Percentiles rank a stretch among this genome's conserved stretches.
These are phyloP conservation scores for Nakaseomyces delphensis DNA, from an alignment of 1,139 yeast species.

Conservation along the genomic window DNA sequence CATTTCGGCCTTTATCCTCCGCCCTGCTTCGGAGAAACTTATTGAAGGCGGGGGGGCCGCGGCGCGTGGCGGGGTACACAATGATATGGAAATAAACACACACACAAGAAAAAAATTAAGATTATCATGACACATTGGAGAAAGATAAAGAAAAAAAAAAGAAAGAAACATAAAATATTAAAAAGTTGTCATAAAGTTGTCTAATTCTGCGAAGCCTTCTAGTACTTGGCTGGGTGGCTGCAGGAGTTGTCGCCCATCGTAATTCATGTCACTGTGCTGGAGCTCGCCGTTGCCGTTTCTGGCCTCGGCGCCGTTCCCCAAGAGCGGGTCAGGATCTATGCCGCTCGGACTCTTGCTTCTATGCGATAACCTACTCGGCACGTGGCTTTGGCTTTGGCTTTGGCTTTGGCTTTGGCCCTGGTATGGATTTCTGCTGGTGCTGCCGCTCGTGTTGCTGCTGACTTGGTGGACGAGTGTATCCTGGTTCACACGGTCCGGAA, in stretches of 20 bases:
- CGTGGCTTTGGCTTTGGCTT: too few species aligned
- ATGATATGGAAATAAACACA: too few species aligned
- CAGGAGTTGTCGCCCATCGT: too few species aligned
- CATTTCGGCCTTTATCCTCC: slow-evolving; percentile 1
- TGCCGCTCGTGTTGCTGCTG: not conserved
- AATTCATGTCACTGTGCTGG: too few species aligned
- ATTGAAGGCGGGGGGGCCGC: slow-evolving; percentile 2
- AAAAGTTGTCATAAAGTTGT: slow-evolving; percentile 24
- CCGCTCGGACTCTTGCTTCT: too few species aligned
- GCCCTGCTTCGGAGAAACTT: slow-evolving; percentile 1
- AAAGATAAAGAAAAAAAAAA: not conserved
- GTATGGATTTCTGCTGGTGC: too few species aligned
- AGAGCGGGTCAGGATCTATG: too few species aligned
- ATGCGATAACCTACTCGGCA: too few species aligned
- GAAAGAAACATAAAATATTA: slow-evolving; percentile 4
- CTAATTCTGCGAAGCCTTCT: slow-evolving; percentile 27
- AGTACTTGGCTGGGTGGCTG: slow-evolving; percentile 22
- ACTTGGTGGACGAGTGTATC: not conserved
- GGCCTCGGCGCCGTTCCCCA: too few species aligned
- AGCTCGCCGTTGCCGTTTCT: too few species aligned
- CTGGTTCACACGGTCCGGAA: slow-evolving; percentile 20
- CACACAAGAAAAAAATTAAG: not conserved
- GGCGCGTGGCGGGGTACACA: too few species aligned
- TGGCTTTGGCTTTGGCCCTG: too few species aligned
- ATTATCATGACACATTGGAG: not conserved